Conservation (phyloP, 2,329 filamentous ascomycete genomes). For the Neofusicoccum umdonicola region DNA sequence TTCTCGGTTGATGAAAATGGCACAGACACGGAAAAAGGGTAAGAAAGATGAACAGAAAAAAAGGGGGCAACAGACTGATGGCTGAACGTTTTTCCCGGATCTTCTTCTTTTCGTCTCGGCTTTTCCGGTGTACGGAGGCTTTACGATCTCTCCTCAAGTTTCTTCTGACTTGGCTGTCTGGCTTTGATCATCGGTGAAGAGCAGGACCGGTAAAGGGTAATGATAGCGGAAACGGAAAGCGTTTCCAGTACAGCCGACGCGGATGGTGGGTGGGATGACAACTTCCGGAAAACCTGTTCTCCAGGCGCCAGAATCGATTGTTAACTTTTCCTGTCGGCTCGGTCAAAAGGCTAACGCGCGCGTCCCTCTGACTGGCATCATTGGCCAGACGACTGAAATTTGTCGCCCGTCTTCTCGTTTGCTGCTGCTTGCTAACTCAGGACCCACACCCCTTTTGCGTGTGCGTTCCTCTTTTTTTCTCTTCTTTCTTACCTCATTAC, state of each 20-base stretch:
- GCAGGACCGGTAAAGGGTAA: background rate
- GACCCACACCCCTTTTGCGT: background rate
- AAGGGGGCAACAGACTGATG: slow-evolving; percentile 4
- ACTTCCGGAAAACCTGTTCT: slow-evolving; percentile 15
- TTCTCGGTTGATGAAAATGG: slow-evolving; percentile 7
- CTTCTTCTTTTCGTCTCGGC: slow-evolving; percentile 1
- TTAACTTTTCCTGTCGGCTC: background rate
- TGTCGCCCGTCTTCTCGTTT: background rate
- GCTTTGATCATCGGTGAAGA: background rate
- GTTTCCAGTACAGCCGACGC: background rate
- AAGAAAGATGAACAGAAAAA: background rate
- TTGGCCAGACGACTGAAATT: background rate
- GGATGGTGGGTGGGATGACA: slow-evolving; percentile 1
- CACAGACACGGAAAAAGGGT: background rate
- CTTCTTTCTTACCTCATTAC: slow-evolving; percentile 7
- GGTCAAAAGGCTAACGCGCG: background rate
- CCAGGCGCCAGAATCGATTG: slow-evolving; percentile 13
- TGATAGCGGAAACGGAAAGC: background rate
- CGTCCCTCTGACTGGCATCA: background rate
- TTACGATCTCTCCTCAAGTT: background rate
- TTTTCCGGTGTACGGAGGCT: background rate
- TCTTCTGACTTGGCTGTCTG: background rate
- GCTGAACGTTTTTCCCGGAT: background rate
- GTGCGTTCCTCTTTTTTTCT: background rate
- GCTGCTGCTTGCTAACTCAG: background rate